Percentiles rank a stretch among this genome's conserved stretches.
Conservation (phyloP, 441 rosid genomes). For the Francoa sonchifolia region DNA sequence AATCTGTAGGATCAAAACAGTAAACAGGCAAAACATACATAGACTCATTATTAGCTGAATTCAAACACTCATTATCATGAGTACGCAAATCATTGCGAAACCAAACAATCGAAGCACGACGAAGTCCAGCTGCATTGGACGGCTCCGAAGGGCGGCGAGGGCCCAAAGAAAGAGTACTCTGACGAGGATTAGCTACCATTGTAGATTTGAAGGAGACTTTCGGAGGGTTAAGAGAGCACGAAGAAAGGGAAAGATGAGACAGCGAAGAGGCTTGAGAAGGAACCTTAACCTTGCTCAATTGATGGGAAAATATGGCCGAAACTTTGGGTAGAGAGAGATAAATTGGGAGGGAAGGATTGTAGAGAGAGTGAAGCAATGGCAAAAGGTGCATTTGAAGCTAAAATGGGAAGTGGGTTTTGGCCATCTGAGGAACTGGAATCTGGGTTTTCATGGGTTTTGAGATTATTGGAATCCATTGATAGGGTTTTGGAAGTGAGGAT, state of each 20-base stretch:
- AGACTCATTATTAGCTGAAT: constrained; percentile 66
- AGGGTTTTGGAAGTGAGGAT: neutral
- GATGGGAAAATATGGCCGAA: constrained; percentile 18
- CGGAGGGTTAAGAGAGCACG: constrained; percentile 20
- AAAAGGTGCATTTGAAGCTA: too few species aligned
- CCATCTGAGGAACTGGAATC: constrained; percentile 31
- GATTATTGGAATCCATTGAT: constrained; percentile 34
- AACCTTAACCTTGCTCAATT: constrained; percentile 44
- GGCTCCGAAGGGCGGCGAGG: constrained; percentile 87
- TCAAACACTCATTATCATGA: constrained; percentile 81
- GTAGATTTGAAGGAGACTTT: constrained; percentile 67
- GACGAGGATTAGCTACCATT: constrained; percentile 55
- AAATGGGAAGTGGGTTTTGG: constrained; percentile 21
- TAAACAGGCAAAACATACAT: constrained; percentile 77
- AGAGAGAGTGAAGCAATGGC: constrained; percentile 47
- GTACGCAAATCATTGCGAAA: constrained; percentile 86
- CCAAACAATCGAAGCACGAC: constrained; percentile 83
- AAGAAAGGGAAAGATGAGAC: constrained; percentile 37
- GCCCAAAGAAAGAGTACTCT: constrained; percentile 51
- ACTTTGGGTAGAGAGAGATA: constrained; percentile 29
- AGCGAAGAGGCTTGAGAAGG: constrained; percentile 60
- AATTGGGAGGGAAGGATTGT: constrained; percentile 33
- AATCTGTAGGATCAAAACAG: constrained; percentile 88
- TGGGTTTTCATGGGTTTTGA: constrained; percentile 17
- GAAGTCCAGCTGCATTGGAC: constrained; percentile 59